phyloP scores from a whole-genome alignment of 805 yeast genomes.

The Schwanniomyces vanrijiae region DNA sequence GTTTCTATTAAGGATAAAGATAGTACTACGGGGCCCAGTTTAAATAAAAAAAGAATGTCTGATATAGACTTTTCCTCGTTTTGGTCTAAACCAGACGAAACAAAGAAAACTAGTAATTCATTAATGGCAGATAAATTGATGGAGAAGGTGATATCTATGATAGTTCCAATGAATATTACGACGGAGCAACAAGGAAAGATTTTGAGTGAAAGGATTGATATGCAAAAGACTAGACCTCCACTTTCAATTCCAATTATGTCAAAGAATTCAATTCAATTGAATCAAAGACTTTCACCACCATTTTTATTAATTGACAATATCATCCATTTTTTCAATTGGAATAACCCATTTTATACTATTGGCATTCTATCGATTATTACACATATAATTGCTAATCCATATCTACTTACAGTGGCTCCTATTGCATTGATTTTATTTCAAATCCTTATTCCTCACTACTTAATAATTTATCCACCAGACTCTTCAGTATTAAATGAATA shows the following conservation, averaged over 20 bases:
- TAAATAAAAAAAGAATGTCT: slow-evolving; percentile 6
- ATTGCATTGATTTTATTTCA: slow-evolving; percentile 51
- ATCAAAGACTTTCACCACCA: slow-evolving; percentile 60
- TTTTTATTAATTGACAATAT: slow-evolving; percentile 61
- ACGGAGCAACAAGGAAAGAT: slow-evolving; percentile 42
- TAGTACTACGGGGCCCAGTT: background rate
- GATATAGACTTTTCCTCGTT: slow-evolving; percentile 19
- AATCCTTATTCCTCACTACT: slow-evolving; percentile 68
- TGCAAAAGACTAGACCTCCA: slow-evolving; percentile 65
- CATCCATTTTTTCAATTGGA: slow-evolving; percentile 62
- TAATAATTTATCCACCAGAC: slow-evolving; percentile 65
- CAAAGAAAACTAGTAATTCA: slow-evolving; percentile 14
- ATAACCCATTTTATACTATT: slow-evolving; percentile 58
- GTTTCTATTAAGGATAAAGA: background rate
- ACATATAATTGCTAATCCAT: slow-evolving; percentile 60
- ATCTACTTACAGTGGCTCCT: slow-evolving; percentile 54
- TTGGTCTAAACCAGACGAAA: slow-evolving; percentile 25
- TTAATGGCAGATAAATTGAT: slow-evolving; percentile 64
- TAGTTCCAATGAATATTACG: slow-evolving; percentile 57
- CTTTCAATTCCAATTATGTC: slow-evolving; percentile 71
- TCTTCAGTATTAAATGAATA: slow-evolving; percentile 16
- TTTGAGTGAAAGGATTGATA: slow-evolving; percentile 54
- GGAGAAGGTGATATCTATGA: slow-evolving; percentile 70
- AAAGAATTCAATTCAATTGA: slow-evolving; percentile 60
- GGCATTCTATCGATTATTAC: slow-evolving; percentile 53